Conservation (phyloP, 768 basidiomycete species). For the Mycena indigotica region DNA sequence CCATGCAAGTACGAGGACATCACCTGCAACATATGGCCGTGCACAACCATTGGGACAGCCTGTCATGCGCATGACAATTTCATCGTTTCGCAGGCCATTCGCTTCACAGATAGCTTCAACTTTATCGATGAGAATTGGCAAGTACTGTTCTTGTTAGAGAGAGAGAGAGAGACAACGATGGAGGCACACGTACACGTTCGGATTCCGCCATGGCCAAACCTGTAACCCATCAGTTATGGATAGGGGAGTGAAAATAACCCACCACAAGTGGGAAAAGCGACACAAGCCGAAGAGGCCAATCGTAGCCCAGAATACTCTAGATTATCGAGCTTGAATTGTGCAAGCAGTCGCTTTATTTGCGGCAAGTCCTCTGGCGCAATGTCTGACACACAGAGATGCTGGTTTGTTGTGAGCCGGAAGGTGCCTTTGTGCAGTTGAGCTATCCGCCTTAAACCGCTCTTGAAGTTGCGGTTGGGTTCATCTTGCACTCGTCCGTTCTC, state of each 20-base stretch:
- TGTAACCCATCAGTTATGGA: slow-evolving; percentile 8
- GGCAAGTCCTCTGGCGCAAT: slow-evolving; percentile 72
- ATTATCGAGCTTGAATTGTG: slow-evolving; percentile 89
- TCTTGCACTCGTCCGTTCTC: slow-evolving; percentile 99
- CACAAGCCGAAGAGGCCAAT: slow-evolving; percentile 92
- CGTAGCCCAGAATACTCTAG: slow-evolving; percentile 76
- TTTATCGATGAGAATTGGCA: slow-evolving; percentile 91
- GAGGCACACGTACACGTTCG: slow-evolving; percentile 44
- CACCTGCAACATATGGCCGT: slow-evolving; percentile 87
- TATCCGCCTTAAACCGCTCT: slow-evolving; percentile 89
- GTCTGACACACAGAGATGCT: slow-evolving; percentile 89
- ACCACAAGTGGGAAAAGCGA: slow-evolving; percentile 96
- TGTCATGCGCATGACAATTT: slow-evolving; percentile 98
- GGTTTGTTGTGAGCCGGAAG: slow-evolving; percentile 94
- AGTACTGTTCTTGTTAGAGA: slow-evolving; percentile 55
- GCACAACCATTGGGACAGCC: slow-evolving; percentile 96
- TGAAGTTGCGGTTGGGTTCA: slow-evolving; percentile 87
- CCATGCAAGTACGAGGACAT: neutral
- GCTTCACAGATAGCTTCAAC: slow-evolving; percentile 95
- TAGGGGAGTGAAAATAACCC: slow-evolving; percentile 25
- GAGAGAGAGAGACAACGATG: neutral
- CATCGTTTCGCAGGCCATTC: slow-evolving; percentile 89
- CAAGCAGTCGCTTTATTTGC: slow-evolving; percentile 75
- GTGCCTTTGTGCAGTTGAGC: slow-evolving; percentile 92
- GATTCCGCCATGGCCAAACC: slow-evolving; percentile 55